phyloP scores from a whole-genome alignment of 257 asterid genomes.

The Gentiana macrophylla region DNA sequence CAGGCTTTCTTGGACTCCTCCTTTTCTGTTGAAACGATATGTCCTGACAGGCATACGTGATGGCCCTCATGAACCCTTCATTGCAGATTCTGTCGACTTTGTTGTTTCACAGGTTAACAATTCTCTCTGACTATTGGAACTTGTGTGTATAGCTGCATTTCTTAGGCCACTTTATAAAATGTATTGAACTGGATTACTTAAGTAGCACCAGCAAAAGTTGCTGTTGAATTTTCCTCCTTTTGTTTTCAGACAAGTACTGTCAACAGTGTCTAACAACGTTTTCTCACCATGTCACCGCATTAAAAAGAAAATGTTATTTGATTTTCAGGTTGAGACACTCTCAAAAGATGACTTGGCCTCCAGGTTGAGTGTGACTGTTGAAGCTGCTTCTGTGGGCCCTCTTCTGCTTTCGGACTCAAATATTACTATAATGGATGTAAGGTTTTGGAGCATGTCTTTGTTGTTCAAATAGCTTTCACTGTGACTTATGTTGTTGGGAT shows the following conservation, averaged over 20 bases:
- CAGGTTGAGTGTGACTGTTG: conserved; percentile 75
- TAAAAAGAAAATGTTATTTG: conserved; percentile 9
- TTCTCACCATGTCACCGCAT: conserved; percentile 3
- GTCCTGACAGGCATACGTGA: conserved; percentile 83
- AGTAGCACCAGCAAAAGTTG: too few relatives aligned
- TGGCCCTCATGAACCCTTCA: conserved; percentile 96
- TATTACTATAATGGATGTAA: conserved; percentile 87
- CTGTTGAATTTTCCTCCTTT: too few relatives aligned
- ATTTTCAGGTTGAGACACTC: conserved; percentile 76
- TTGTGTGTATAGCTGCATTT: neutral
- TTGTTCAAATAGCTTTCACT: too few relatives aligned
- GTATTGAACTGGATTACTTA: too few relatives aligned
- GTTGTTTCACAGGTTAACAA: conserved; percentile 87
- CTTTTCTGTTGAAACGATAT: conserved; percentile 82
- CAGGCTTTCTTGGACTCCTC: conserved; percentile 95
- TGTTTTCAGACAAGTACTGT: too few relatives aligned
- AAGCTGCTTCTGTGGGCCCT: conserved; percentile 71
- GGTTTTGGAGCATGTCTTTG: conserved; percentile 5
- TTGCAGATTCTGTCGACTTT: conserved; percentile 96
- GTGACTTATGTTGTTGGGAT: too few relatives aligned
- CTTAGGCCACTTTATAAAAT: too few relatives aligned
- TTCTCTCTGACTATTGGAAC: neutral
- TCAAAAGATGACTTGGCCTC: conserved; percentile 89
- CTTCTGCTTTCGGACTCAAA: conserved; percentile 78
- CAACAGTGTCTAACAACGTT: too few relatives aligned